These are phyloP conservation scores for Chaetoscypha palmicola DNA, from an alignment of 2,329 filamentous ascomycete species.

Conservation along the genomic window DNA sequence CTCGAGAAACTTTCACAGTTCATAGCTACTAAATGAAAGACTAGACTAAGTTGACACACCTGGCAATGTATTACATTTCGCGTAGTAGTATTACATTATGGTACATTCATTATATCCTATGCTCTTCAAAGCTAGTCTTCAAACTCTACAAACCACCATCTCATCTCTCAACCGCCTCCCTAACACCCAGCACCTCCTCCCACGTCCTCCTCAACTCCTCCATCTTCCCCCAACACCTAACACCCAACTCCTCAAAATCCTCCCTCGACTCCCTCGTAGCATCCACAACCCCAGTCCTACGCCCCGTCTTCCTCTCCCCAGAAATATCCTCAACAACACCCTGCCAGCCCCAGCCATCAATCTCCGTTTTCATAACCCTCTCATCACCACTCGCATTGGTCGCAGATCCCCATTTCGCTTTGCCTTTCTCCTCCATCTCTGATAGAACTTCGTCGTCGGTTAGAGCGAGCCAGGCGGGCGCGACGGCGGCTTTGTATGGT, in stretches of 20 bases:
- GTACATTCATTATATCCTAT: neutral
- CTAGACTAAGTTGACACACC: too few species aligned
- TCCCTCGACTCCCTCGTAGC: conserved; percentile 53
- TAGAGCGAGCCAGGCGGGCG: conserved; percentile 73
- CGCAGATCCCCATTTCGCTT: conserved; percentile 80
- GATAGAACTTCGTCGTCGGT: conserved; percentile 57
- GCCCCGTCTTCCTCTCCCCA: conserved; percentile 46
- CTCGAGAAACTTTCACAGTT: too few species aligned
- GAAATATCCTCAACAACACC: conserved; percentile 45
- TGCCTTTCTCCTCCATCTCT: conserved; percentile 38
- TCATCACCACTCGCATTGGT: conserved; percentile 51
- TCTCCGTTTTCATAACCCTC: conserved; percentile 68
- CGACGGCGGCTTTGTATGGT: conserved; percentile 69
- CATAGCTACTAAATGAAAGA: too few species aligned
- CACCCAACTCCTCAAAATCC: conserved; percentile 56
- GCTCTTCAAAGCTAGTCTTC: neutral
- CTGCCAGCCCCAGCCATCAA: conserved; percentile 77
- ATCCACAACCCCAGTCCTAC: conserved; percentile 51
- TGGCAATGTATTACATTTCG: neutral
- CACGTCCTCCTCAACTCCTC: conserved; percentile 62
- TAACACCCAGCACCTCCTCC: conserved; percentile 39
- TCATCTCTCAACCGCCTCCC: conserved; percentile 50
- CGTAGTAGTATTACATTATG: neutral
- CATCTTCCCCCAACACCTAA: conserved; percentile 60
- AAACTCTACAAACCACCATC: conserved; percentile 19